Evolutionary conservation across 805 yeast genomes (phyloP), one percentile per base, ranked within the genome.

Genomic region (Yamadazyma paraphyllophila): DNA sequence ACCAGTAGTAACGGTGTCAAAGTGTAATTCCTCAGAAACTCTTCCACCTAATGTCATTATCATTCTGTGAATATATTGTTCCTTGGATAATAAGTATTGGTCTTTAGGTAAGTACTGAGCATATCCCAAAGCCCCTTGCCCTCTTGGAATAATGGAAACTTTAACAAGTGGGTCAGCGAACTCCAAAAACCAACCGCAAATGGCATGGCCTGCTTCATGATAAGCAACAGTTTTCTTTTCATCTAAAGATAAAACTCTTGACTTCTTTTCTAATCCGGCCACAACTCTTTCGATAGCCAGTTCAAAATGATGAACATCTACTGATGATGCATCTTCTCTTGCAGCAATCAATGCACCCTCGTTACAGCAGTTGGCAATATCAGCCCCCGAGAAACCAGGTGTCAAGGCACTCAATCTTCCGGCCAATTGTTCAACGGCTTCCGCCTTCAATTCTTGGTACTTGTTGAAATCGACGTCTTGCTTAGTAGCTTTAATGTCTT

Each of bases 181-280:
- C 64, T 87, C 80, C 59, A 94, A 76, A 60, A 74, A 90, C 99
- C 99, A 94, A 10, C 99, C 99, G 66, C 98, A 91, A 49, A 94
- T 81, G 9, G 99, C 99, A 67, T 95, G 99, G 3, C 99, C 99
- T 2, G 99, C 99, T 66, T 94, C 99, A 63, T 95, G 99, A 59
- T 86, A 94, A 0, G 99, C 99, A 46, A 95, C 97, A 24, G 89
- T 82, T 51, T 75, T 81, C 68, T 90, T 88, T 62, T 95, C 98
- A 48, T 85, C 91, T 1, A 89, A 85, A 2, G 89, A 81, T 49
- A 95, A 73, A 11, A 94, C 78, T 59, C 85, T 84, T 12, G 91
- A 79, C 67, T 89, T 92, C 74, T 88, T 88, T 66, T 92, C 98
- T 50, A 94, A 73, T 32, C 99, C 99, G 27, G 95, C 97, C 66